phyloP scores from a whole-genome alignment of 345 rosid genomes.

The Hibiscus mutabilis region DNA sequence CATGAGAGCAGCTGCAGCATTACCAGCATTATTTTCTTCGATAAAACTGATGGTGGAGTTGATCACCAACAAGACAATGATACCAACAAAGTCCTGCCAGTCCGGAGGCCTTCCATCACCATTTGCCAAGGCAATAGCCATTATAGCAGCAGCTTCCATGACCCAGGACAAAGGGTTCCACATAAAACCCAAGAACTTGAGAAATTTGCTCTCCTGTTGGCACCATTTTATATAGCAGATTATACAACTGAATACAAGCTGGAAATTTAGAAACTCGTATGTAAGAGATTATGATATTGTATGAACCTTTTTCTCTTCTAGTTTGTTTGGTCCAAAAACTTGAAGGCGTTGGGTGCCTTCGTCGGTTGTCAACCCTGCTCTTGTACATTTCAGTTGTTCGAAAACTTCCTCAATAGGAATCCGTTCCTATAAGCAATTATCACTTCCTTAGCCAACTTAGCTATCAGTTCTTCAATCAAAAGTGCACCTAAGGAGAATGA shows the following conservation, averaged over 20 bases:
- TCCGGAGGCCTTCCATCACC: conserved; percentile 78
- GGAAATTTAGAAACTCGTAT: not conserved
- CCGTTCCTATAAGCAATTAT: conserved; percentile 35
- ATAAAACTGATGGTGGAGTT: conserved; percentile 94
- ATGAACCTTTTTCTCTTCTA: conserved; percentile 78
- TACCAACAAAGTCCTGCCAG: conserved; percentile 93
- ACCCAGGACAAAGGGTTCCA: conserved; percentile 99
- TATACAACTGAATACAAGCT: not conserved
- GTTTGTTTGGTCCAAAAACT: conserved; percentile 86
- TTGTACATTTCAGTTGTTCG: conserved; percentile 52
- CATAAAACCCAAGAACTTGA: conserved; percentile 92
- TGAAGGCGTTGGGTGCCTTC: conserved; percentile 69
- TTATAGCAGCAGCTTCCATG: conserved; percentile 88
- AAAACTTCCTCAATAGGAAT: conserved; percentile 85
- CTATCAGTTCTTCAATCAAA: not conserved
- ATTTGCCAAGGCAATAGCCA: conserved; percentile 83
- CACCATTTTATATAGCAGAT: not conserved
- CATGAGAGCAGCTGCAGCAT: conserved; percentile 95
- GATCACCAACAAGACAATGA: conserved; percentile 54
- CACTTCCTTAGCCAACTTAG: conserved; percentile 3
- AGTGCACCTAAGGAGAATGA: not conserved
- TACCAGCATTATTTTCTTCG: conserved; percentile 89
- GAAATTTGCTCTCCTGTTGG: conserved; percentile 67
- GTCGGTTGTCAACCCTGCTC: conserved; percentile 46
- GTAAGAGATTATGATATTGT: not conserved